These are phyloP conservation scores for Elymus sibiricus DNA, from an alignment of 176 grass and related monocot species.

Conservation along the genomic window DNA sequence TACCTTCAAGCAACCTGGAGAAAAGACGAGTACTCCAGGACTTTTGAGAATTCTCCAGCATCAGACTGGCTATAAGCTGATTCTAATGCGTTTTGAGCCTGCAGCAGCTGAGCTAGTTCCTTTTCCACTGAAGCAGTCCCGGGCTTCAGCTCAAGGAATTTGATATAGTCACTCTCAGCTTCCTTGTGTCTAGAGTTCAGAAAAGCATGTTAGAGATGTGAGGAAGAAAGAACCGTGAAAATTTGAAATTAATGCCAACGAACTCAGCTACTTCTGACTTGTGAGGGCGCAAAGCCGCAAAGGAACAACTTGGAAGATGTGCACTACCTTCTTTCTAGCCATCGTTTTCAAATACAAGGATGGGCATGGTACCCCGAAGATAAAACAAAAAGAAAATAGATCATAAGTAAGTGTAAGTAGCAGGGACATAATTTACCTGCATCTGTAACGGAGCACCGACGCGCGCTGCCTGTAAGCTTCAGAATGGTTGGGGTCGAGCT, in stretches of 20 bases:
- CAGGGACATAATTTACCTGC: conserved; percentile 45
- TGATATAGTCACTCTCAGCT: conserved; percentile 69
- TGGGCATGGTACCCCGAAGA: neutral
- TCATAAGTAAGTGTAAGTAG: neutral
- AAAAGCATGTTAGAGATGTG: conserved; percentile 6
- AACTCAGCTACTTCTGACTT: neutral
- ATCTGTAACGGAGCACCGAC: conserved; percentile 59
- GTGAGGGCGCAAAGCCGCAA: neutral
- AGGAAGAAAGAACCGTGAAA: neutral
- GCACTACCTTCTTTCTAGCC: neutral
- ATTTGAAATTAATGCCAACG: neutral
- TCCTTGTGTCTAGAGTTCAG: conserved; percentile 57
- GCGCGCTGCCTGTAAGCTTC: conserved; percentile 83
- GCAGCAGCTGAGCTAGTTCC: conserved; percentile 81
- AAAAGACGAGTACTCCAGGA: conserved; percentile 95
- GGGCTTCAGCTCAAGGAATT: conserved; percentile 66
- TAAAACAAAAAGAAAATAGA: neutral
- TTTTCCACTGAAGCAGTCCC: conserved; percentile 61
- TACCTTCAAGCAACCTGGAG: conserved; percentile 89
- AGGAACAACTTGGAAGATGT: neutral
- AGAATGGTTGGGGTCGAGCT: conserved; percentile 76
- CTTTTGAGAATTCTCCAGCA: conserved; percentile 73
- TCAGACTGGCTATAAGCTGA: conserved; percentile 76
- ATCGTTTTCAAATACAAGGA: neutral
- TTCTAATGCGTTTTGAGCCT: conserved; percentile 68